phyloP scores from a whole-genome alignment of 495 filamentous ascomycete genomes.

The Penicillium ochrochloron region DNA sequence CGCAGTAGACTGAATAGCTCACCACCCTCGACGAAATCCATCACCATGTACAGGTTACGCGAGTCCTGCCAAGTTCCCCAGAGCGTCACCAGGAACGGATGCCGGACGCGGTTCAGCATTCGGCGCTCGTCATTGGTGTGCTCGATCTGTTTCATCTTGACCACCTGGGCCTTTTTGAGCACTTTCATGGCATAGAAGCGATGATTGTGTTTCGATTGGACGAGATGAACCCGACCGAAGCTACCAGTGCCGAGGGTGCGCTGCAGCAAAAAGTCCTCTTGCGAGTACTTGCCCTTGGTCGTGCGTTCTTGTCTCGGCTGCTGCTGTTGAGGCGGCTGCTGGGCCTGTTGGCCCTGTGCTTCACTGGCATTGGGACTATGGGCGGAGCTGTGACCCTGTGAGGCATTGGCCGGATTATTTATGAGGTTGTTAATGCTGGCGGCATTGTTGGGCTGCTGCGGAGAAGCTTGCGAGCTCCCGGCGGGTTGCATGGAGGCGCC shows the following conservation, averaged over 20 bases:
- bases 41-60: conserved; percentile 98
- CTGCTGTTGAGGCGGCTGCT: conserved; percentile 14
- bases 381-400: conserved; percentile 12
- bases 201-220: conserved; percentile 96
- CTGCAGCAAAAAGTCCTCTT: conserved; percentile 84
- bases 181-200: conserved; percentile 98
- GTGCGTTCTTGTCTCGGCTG: conserved; percentile 54
- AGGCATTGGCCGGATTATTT: conserved; percentile 33
- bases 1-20: conserved; percentile 94
- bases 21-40: conserved; percentile 99
- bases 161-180: conserved; percentile 95
- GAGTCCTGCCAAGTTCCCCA: conserved; percentile 98
- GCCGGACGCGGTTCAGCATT: conserved; percentile 93
- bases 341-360: conserved; percentile 17
- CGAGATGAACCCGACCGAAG: conserved; percentile 94
- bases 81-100: conserved; percentile 94
- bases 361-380: conserved; percentile 20
- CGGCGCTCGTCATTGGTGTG: conserved; percentile 97
- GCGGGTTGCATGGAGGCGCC: conserved; percentile 51
- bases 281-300: conserved; percentile 97
- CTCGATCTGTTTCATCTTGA: conserved; percentile 99
- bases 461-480: conserved; percentile 34
- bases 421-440: conserved; percentile 53
- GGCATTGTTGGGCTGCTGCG: conserved; percentile 44
- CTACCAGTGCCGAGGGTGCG: conserved; percentile 94